Evolutionary conservation across 129 eudicot species (phyloP).

Genomic region (Lactuca sativa): DNA sequence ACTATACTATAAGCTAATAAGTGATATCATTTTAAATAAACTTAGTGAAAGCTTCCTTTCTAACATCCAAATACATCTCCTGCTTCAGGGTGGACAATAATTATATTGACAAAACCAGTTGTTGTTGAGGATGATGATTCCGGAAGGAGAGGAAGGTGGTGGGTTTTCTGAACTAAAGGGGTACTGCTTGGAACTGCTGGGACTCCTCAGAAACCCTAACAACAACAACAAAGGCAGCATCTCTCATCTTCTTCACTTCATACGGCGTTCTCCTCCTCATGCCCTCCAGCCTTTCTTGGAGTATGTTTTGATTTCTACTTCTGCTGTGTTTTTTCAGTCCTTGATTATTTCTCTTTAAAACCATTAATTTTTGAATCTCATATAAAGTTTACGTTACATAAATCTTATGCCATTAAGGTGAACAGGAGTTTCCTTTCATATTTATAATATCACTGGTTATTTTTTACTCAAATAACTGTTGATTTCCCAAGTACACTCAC

Average conservation of each 20-base stretch:
- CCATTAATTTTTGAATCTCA: too few relatives aligned
- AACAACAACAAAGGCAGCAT: slow-evolving; percentile 25
- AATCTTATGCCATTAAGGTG: too few relatives aligned
- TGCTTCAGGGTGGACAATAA: not conserved
- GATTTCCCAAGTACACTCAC: too few relatives aligned
- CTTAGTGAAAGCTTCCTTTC: too few relatives aligned
- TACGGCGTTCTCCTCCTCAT: slow-evolving; percentile 42
- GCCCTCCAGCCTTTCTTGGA: slow-evolving; percentile 71
- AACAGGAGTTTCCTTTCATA: too few relatives aligned
- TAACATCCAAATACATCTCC: not conserved
- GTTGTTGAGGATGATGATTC: slow-evolving; percentile 18
- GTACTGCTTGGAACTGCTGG: slow-evolving; percentile 51
- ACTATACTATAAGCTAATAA: too few relatives aligned
- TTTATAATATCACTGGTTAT: too few relatives aligned
- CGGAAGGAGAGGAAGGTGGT: slow-evolving; percentile 33
- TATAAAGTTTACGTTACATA: too few relatives aligned
- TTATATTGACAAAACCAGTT: not conserved
- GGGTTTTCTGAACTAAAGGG: slow-evolving; percentile 51
- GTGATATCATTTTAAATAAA: too few relatives aligned
- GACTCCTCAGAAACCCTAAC: slow-evolving; percentile 61
- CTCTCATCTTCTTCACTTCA: slow-evolving; percentile 43
- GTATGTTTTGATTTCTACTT: slow-evolving; percentile 34
- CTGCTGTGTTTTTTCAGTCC: not conserved
- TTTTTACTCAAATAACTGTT: too few relatives aligned
- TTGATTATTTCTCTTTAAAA: too few relatives aligned